A percentile compares a stretch with the other conserved stretches of the same genome.
phyloP scores from a whole-genome alignment of 2,329 filamentous ascomycete species.

The Diaporthe nobilis region DNA sequence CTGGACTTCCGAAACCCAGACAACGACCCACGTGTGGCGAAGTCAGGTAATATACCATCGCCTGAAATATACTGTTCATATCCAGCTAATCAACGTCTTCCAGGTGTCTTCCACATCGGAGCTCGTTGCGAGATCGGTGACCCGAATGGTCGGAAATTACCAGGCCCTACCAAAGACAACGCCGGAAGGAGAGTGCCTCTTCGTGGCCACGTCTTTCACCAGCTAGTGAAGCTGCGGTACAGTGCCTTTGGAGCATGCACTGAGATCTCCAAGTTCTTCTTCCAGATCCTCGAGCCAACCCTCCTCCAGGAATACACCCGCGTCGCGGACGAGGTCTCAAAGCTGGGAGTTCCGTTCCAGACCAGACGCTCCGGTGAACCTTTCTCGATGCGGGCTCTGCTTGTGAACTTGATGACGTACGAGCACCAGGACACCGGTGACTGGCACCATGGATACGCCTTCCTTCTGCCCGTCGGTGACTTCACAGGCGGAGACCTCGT shows the following conservation, averaged over 20 bases:
- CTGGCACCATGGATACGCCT: conserved; percentile 15
- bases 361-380: background rate
- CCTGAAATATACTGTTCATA: background rate
- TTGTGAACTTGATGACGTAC: conserved; percentile 13
- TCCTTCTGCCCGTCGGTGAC: background rate
- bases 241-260: conserved; percentile 1
- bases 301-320: background rate
- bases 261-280: conserved; percentile 5
- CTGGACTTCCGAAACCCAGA: conserved; percentile 12
- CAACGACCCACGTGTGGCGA: background rate
- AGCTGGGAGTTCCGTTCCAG: background rate
- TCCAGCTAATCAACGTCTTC: background rate
- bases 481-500: conserved; percentile 1
- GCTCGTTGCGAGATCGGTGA: background rate
- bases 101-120: conserved; percentile 18
- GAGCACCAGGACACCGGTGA: conserved; percentile 19
- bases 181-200: background rate
- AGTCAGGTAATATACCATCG: background rate
- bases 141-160: background rate
- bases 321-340: background rate
- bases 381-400: background rate
- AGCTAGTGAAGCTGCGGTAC: background rate
- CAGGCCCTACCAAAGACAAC: background rate
- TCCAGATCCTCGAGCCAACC: background rate
- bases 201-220: background rate